These are phyloP conservation scores for Yamadazyma triangularis DNA, from an alignment of 1,139 yeast species.

Conservation along the genomic window DNA sequence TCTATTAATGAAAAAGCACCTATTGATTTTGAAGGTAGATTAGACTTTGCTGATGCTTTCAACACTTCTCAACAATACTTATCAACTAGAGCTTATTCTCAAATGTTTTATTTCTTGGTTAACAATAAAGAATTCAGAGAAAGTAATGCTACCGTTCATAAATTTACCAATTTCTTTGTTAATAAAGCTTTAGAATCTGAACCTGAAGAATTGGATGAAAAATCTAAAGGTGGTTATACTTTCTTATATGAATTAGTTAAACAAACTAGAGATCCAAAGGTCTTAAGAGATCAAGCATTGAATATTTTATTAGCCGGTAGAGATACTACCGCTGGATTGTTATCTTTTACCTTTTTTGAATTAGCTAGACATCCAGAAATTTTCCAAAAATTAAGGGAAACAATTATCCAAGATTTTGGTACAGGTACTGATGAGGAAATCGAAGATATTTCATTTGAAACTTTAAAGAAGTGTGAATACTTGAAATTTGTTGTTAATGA, in stretches of 20 bases:
- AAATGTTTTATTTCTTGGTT: constrained; percentile 23
- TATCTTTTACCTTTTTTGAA: constrained; percentile 39
- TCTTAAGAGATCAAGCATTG: constrained; percentile 41
- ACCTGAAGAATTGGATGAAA: constrained; percentile 32
- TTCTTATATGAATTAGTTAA: constrained; percentile 44
- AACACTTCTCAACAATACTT: constrained; percentile 27
- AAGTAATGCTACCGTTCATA: constrained; percentile 25
- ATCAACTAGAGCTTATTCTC: constrained; percentile 25
- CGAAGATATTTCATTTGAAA: constrained; percentile 37
- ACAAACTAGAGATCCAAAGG: constrained; percentile 38
- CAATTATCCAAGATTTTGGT: constrained; percentile 31
- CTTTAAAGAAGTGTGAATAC: constrained; percentile 46
- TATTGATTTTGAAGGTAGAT: constrained; percentile 18
- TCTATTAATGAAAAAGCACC: constrained; percentile 46
- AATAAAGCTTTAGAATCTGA: constrained; percentile 17
- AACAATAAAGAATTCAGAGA: constrained; percentile 29
- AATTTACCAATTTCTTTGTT: constrained; percentile 29
- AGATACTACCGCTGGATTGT: constrained; percentile 45
- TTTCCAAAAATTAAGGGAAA: constrained; percentile 29
- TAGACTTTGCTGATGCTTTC: constrained; percentile 21
- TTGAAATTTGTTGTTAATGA: constrained; percentile 46
- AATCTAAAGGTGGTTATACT: constrained; percentile 32
- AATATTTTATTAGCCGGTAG: constrained; percentile 45
- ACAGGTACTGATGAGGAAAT: constrained; percentile 26
- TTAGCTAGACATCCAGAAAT: constrained; percentile 37